These are phyloP conservation scores for Apostasia ramifera DNA, from an alignment of 106 monocot genomes.

Conservation along the genomic window DNA sequence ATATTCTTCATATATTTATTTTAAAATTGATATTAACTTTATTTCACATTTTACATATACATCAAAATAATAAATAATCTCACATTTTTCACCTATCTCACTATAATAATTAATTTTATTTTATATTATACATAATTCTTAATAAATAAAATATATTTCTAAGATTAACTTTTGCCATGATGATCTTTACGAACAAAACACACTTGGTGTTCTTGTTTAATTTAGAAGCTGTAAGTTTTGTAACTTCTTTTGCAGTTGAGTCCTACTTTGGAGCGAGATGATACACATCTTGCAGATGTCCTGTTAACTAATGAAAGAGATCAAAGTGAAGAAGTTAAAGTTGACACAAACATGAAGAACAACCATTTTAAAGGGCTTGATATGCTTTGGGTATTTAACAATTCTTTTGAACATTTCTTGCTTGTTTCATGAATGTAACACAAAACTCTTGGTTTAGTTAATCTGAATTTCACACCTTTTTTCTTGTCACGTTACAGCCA, in stretches of 20 bases:
- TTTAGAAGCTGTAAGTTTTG: not conserved
- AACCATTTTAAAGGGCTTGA: constrained; percentile 4
- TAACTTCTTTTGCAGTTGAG: constrained; percentile 5
- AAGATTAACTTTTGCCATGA: too few species aligned
- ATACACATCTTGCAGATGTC: not conserved
- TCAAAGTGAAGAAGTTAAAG: not conserved
- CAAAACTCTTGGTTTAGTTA: not conserved
- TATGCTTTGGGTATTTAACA: constrained; percentile 5
- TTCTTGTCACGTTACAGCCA: not conserved
- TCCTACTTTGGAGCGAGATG: constrained; percentile 1
- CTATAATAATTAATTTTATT: too few species aligned
- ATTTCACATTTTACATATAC: too few species aligned
- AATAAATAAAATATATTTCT: too few species aligned
- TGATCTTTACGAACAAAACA: too few species aligned
- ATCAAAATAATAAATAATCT: too few species aligned
- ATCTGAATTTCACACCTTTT: not conserved
- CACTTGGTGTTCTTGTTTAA: too few species aligned
- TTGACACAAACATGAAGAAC: not conserved
- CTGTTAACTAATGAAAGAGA: not conserved
- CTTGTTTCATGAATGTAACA: too few species aligned
- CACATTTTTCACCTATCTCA: too few species aligned
- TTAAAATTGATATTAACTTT: too few species aligned
- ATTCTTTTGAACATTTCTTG: not conserved
- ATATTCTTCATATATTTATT: too few species aligned
- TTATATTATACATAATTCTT: too few species aligned